Conservation (phyloP, 305 asterid genomes). For the Petunia hybrid region DNA sequence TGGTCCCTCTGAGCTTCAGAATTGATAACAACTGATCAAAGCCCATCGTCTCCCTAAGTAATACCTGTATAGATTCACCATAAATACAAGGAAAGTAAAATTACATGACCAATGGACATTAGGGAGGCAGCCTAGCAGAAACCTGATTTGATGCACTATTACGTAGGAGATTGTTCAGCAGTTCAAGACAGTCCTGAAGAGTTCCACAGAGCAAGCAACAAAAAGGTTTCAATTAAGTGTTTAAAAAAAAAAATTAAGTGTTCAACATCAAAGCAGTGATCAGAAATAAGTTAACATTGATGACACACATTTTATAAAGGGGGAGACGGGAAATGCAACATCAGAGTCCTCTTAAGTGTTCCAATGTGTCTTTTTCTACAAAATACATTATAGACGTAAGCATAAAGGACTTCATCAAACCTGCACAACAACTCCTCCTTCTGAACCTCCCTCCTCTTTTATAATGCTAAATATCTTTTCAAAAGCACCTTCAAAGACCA, state of each 20-base stretch:
- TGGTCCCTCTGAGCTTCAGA: slow-evolving; percentile 87
- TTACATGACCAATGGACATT: slow-evolving; percentile 11
- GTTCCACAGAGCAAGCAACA: slow-evolving; percentile 42
- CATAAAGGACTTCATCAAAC: slow-evolving; percentile 43
- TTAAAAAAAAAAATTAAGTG: neutral
- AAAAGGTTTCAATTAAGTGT: slow-evolving; percentile 17
- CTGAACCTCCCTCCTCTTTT: slow-evolving; percentile 95
- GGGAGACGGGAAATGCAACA: neutral
- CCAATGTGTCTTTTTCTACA: slow-evolving; percentile 12
- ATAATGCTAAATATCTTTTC: slow-evolving; percentile 96
- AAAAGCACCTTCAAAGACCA: slow-evolving; percentile 98
- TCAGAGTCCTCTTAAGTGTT: neutral
- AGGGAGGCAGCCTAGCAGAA: slow-evolving; percentile 25
- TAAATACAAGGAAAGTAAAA: slow-evolving; percentile 31
- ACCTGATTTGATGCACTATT: slow-evolving; percentile 95
- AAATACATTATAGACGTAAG: neutral
- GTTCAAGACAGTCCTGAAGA: slow-evolving; percentile 89
- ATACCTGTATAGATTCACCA: slow-evolving; percentile 58
- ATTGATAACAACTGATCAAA: slow-evolving; percentile 80
- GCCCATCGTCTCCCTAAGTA: slow-evolving; percentile 93
- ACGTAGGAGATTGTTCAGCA: slow-evolving; percentile 89
- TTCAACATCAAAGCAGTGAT: slow-evolving; percentile 19
- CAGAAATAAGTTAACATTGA: slow-evolving; percentile 12
- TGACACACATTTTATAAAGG: slow-evolving; percentile 1
- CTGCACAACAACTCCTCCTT: slow-evolving; percentile 98